These are phyloP conservation scores for Cronartium ribicola DNA, from an alignment of 1,284 basidiomycete species.

Conservation along the genomic window DNA sequence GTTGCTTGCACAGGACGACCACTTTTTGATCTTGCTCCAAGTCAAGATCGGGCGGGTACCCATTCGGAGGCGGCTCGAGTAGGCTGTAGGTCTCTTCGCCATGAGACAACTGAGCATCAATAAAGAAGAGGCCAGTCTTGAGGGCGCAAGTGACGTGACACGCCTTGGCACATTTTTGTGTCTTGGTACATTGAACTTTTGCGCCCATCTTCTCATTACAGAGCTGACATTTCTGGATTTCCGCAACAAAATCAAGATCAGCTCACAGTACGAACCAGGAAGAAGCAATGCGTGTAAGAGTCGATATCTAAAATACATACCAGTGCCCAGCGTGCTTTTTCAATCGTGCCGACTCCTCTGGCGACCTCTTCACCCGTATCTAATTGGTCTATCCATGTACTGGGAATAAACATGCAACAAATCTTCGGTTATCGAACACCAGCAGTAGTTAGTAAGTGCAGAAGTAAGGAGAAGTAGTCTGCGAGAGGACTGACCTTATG, in stretches of 20 bases:
- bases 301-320: conserved; percentile 56
- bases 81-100: conserved; percentile 17
- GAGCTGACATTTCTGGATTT: background rate
- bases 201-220: conserved; percentile 5
- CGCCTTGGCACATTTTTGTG: conserved; percentile 64
- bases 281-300: conserved; percentile 63
- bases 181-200: conserved; percentile 49
- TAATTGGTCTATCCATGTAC: conserved; percentile 48
- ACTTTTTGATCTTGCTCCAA: conserved; percentile 1
- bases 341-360: conserved; percentile 75
- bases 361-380: conserved; percentile 57
- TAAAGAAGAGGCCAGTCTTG: conserved; percentile 10
- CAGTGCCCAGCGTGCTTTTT: conserved; percentile 82
- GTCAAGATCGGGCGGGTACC: conserved; percentile 10
- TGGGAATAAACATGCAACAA: conserved; percentile 42
- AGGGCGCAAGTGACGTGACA: conserved; percentile 86
- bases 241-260: conserved; percentile 56
- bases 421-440: conserved; percentile 53
- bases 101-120: conserved; percentile 26
- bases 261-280: conserved; percentile 69
- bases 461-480: background rate
- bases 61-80: conserved; percentile 19
- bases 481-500: conserved; percentile 31
- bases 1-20: conserved; percentile 35
- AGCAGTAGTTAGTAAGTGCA: background rate